Base-by-base conservation (phyloP, 2,329 filamentous ascomycete genomes). In the Paraconiothyrium brasiliense region DNA sequence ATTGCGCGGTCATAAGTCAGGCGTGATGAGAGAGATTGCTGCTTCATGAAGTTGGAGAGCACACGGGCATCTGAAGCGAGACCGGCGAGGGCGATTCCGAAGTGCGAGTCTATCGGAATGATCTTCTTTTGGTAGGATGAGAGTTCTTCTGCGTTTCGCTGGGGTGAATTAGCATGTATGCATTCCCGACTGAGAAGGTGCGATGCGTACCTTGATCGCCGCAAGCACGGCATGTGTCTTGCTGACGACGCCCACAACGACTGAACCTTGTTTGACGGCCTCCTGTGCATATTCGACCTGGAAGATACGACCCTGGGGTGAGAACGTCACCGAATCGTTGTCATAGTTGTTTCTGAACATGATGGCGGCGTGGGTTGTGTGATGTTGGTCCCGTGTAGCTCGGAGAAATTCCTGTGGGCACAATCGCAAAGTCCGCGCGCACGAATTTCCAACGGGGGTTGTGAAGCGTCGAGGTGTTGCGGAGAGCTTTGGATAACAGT, bases 331-430 rank as follows among this genome's bases (percentile, higher is more conserved):
- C 67, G 94, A 97, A 83, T 99, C 95, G 89, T 99, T 99, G 85
- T 99, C 95, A 87, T 99, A 99, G 84, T 98, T 98, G 87, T 99
- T 99, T 84, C 95, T 89, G 85, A 99, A 99, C 95, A 99, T 98
- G 77, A 77, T 89, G 86, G 69, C 62, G 62, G 68, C 62, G 65
- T 59, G 58, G 55, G 52, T 35, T 63, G 70, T 70, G 65, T 61
- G 57, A 51, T 52, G 48, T 27, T 39, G 48, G 41, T 22, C 24
- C 50, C 34, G 61, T 57, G 47, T 41, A 7, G 22, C 35, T 34
- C 16, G 14, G 22, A 43, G n/a, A 16, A 24, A 32, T 24, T 49
- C 8, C 10, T 34, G 8, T 27, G 24, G 47, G 10, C 32, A 20
- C 41, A 27, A 16, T 37, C 16, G 13, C 20, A 22, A 16, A 10